Evolutionary conservation across 148 eudicot species (phyloP).

Genomic region (Spergularia marina): DNA sequence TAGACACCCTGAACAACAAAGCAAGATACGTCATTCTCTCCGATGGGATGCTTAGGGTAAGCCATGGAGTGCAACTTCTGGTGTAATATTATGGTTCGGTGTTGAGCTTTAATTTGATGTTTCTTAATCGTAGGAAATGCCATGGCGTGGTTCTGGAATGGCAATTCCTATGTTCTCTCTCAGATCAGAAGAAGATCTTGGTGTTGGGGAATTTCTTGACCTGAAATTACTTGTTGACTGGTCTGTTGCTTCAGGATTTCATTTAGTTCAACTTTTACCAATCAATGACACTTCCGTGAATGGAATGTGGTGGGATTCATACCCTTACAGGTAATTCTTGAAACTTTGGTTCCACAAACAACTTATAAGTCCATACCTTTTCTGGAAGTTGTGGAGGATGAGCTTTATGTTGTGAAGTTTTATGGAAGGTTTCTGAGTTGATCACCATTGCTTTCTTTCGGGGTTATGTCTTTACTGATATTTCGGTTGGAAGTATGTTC

Average conservation of each 20-base stretch:
- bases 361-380: constrained; percentile 9
- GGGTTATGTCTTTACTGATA: neutral
- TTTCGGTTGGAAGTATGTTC: neutral
- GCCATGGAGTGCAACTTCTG: constrained; percentile 6
- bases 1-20: constrained; percentile 50
- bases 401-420: neutral
- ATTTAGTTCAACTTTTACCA: constrained; percentile 93
- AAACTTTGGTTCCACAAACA: neutral
- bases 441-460: neutral
- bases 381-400: constrained; percentile 13
- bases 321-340: constrained; percentile 78
- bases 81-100: neutral
- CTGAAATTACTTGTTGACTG: constrained; percentile 87
- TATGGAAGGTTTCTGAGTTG: neutral
- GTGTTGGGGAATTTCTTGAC: constrained; percentile 97
- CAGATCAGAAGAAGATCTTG: constrained; percentile 84
- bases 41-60: constrained; percentile 91
- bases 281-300: constrained; percentile 95
- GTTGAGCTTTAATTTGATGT: constrained; percentile 8
- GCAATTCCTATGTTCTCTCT: constrained; percentile 96
- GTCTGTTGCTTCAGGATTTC: constrained; percentile 88
- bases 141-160: constrained; percentile 97
- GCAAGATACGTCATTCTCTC: constrained; percentile 73
- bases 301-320: constrained; percentile 99
- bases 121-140: constrained; percentile 68